Evolutionary conservation across 2,329 filamentous ascomycete species (phyloP), one percentile per base, ranked within the genome.

Genomic region (Blastomyces gilchristii): DNA sequence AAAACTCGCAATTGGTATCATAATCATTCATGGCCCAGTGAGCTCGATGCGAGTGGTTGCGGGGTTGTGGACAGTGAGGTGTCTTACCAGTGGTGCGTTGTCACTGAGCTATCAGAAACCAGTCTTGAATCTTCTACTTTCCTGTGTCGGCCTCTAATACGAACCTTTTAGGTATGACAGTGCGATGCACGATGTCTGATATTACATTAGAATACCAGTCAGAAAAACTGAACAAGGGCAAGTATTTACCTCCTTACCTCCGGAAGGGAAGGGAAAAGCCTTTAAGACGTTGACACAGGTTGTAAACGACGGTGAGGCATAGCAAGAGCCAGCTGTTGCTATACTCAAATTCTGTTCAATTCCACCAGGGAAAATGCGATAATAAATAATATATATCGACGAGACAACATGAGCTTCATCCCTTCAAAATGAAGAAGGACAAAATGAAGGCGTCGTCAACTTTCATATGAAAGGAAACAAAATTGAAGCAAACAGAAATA

Each of bases 311-410:
- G 37, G 9, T 28, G 9, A 37, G 25, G 41, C 58, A 37, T 47
- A 62, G 57, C 62, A 62, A 62, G 41, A 63, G 64, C 64, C 64
- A 63, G 64, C 64, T 57, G 61, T 59, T 62, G 62, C 64, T 62
- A 41, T 37, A 31, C 34, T 47, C 50, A 22, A 50, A 50, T 39
- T 62, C 58, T 56, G 45, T 34, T 47, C 58, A 47, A 49, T 59
- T 45, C 14, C 16, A 9, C n/a, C 8, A 9, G 16, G 58, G 31
- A 11, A 56, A 37, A 37, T 56, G 45, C 12, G 39, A 18, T 22
- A 41, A 61, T 52, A 43, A 31, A 47, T 59, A 59, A 22, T 16
- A 50, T 43, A 59, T 39, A 39, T 39, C 2, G 25, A 16, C 34
- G n/a, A 34, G 22, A 22, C 18, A 34, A 9, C 4, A 47, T 49